These are phyloP conservation scores for Cytospora piceae DNA, from an alignment of 2,329 filamentous ascomycete species.

Conservation along the genomic window DNA sequence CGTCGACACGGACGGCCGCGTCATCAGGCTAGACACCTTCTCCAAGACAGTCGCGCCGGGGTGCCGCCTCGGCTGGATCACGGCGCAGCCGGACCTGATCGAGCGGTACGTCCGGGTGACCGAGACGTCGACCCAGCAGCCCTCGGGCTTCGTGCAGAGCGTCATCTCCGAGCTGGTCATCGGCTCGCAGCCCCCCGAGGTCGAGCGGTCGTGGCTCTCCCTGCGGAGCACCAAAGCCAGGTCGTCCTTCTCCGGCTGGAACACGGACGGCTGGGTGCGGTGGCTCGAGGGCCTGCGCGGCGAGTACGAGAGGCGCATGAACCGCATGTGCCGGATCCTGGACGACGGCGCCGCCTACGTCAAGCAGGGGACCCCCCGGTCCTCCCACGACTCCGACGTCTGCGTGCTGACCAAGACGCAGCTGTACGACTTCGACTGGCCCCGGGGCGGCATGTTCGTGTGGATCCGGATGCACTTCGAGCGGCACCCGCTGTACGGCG, in stretches of 20 bases:
- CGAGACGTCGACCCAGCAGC: slow-evolving; percentile 79
- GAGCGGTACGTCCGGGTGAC: slow-evolving; percentile 75
- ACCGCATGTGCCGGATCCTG: slow-evolving; percentile 73
- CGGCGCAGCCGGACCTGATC: slow-evolving; percentile 76
- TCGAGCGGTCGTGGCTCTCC: slow-evolving; percentile 45
- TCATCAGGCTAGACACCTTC: slow-evolving; percentile 89
- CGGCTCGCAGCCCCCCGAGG: slow-evolving; percentile 64
- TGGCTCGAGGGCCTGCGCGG: slow-evolving; percentile 87
- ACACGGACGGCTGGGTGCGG: slow-evolving; percentile 82
- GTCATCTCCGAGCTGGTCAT: slow-evolving; percentile 79
- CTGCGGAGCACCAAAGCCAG: slow-evolving; percentile 53
- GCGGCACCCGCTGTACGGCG: slow-evolving; percentile 68
- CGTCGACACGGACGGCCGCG: slow-evolving; percentile 82
- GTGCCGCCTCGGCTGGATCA: slow-evolving; percentile 89
- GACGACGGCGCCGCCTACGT: slow-evolving; percentile 69
- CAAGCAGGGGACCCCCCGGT: slow-evolving; percentile 60
- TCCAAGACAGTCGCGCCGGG: slow-evolving; percentile 92
- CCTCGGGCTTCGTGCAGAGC: slow-evolving; percentile 86
- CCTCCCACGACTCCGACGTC: slow-evolving; percentile 63
- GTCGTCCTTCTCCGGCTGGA: slow-evolving; percentile 65
- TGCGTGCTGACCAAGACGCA: slow-evolving; percentile 73
- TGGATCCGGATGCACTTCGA: slow-evolving; percentile 78
- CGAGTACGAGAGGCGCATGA: slow-evolving; percentile 85
- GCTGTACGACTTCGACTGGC: slow-evolving; percentile 78
- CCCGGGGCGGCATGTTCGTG: slow-evolving; percentile 88